phyloP scores from a whole-genome alignment of 352 stramenopile genomes.

The Elongisporangium undulatum region DNA sequence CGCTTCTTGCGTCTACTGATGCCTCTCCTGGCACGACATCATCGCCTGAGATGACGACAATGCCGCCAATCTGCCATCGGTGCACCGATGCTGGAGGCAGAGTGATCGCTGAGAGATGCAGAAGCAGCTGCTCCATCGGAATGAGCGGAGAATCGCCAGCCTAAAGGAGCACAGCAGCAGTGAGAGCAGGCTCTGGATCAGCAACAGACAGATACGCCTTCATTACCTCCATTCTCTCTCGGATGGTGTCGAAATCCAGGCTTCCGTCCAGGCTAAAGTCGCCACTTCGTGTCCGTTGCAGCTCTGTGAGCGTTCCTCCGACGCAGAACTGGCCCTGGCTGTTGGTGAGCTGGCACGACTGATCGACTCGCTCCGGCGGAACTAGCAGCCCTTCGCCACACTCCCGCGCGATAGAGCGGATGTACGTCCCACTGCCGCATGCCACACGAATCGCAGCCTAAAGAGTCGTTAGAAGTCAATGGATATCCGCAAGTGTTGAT shows the following conservation, averaged over 20 bases:
- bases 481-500: not conserved
- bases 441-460: slow-evolving; percentile 47
- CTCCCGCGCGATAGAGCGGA: slow-evolving; percentile 83
- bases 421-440: slow-evolving; percentile 80
- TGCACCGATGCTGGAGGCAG: slow-evolving; percentile 23
- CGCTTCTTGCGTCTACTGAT: slow-evolving; percentile 9
- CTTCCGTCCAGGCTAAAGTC: slow-evolving; percentile 50
- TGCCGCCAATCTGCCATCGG: slow-evolving; percentile 46
- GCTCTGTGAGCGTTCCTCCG: slow-evolving; percentile 56
- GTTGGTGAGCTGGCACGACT: slow-evolving; percentile 22
- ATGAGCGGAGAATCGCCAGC: slow-evolving; percentile 28
- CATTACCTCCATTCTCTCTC: slow-evolving; percentile 31
- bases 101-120: slow-evolving; percentile 44
- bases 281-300: slow-evolving; percentile 63
- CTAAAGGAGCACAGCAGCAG: slow-evolving; percentile 13
- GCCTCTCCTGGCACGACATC: slow-evolving; percentile 16
- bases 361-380: slow-evolving; percentile 17
- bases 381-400: slow-evolving; percentile 64
- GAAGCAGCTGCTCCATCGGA: slow-evolving; percentile 53
- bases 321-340: slow-evolving; percentile 30
- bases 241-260: slow-evolving; percentile 50
- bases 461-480: not conserved
- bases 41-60: slow-evolving; percentile 22
- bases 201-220: not conserved
- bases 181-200: not conserved